phyloP scores from a whole-genome alignment of 2,329 filamentous ascomycete species.

The Pseudohalonectria lignicola region DNA sequence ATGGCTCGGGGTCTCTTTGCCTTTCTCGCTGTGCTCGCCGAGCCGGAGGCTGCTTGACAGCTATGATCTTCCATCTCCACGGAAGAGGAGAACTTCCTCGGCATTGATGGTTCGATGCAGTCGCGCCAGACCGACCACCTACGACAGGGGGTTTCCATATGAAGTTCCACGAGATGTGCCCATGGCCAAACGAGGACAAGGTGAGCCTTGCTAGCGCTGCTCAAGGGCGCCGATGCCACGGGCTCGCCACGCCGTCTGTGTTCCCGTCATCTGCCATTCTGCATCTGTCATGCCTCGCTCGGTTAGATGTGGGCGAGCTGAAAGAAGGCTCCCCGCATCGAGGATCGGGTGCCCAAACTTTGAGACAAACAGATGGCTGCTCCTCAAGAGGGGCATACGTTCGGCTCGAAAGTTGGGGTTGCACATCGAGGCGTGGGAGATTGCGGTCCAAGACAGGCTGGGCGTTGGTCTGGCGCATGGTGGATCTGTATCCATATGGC shows the following conservation, averaged over 20 bases:
- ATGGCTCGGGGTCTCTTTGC: not conserved
- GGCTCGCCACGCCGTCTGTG: no score
- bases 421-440: not conserved
- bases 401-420: not conserved
- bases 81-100: not conserved
- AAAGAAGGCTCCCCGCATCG: no score
- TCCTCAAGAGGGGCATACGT: no score
- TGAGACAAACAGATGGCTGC: no score
- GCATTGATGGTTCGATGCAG: not conserved
- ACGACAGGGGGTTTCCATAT: no score
- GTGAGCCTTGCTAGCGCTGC: not conserved
- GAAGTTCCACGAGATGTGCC: no score
- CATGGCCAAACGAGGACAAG: no score
- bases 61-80: not conserved
- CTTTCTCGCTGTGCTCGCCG: not conserved
- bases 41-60: no score
- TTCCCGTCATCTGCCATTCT: no score
- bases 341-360: no score
- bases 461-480: not conserved
- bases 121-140: no score
- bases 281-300: not conserved
- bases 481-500: no score
- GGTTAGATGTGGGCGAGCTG: not conserved
- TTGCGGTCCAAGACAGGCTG: conserved; percentile 3
- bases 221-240: not conserved